Conservation (phyloP, 164 flowering plant genomes). For the Magnolia kwangsiensis region DNA sequence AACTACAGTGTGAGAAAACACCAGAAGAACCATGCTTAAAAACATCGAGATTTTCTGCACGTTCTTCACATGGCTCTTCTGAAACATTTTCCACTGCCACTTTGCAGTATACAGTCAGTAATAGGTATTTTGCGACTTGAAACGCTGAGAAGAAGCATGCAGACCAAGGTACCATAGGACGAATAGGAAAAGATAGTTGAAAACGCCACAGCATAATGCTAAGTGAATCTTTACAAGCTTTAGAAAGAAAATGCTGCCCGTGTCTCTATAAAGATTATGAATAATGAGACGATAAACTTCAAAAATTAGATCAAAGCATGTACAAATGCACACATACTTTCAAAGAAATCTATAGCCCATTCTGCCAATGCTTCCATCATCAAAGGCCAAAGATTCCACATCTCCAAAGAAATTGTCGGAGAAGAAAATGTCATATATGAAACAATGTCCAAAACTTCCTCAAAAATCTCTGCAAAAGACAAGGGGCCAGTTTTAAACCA, state of each 20-base stretch:
- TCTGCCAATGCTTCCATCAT: conserved; percentile 90
- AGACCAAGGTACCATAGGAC: not conserved
- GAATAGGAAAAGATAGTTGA: not conserved
- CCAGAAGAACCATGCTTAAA: no score
- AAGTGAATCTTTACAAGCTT: not conserved
- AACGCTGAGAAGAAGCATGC: not conserved
- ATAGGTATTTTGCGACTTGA: not conserved
- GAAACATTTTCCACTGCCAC: no score
- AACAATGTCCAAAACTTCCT: conserved; percentile 93
- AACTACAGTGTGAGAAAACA: no score
- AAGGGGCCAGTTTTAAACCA: not conserved
- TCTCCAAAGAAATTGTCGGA: conserved; percentile 83
- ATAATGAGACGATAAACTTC: not conserved
- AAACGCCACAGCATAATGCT: not conserved
- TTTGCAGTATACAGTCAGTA: no score
- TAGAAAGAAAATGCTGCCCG: not conserved
- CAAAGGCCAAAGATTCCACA: conserved; percentile 99
- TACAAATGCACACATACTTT: conserved; percentile 50
- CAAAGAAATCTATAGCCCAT: conserved; percentile 96
- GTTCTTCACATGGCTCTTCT: no score
- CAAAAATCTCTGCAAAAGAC: conserved; percentile 82
- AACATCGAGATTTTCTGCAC: no score
- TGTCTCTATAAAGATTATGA: not conserved
- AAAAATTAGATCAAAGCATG: not conserved
- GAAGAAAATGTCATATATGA: conserved; percentile 95